Evolutionary conservation across 2,329 filamentous ascomycete species (phyloP), one percentile per base, ranked within the genome.

Genomic region (Cordyceps fumosorosea): DNA sequence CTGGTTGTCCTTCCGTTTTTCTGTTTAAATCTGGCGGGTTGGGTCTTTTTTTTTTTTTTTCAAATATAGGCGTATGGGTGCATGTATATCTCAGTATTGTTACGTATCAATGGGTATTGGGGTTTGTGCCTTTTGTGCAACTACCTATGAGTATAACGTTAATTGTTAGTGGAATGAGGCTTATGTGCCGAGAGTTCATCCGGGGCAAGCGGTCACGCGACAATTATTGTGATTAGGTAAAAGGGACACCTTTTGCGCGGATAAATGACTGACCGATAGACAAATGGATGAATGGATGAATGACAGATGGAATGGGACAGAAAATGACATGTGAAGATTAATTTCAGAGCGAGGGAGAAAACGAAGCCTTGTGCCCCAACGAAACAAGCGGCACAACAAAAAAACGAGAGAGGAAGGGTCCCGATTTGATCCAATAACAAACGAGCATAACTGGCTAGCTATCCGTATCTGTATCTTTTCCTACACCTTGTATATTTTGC

Each of bases 321-420:
- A 45, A 54, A 26, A 53, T 60, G 18, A 37, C 50, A 60, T 60
- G 50, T 60, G 57, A 60, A 60, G 50, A 26, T 47, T 54, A 53
- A 60, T 60, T 48, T 47, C n/a, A 26, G 7, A 51, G 14, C n/a
- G 29, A 14, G n/a, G n/a, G 32, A 18, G 5, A 52, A 34, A 32
- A 52, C 24, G 12, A 29, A 22, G 11, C 12, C 18, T 8, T 32
- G 18, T 37, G 22, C 47, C 56, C 56, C 56, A 59, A 59, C 56
- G 51, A 57, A 42, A 42, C 48, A 26, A 20, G 5, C 37, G 47
- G 29, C 34, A 52, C 47, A 52, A 52, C 18, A 51, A 52, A 52
- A 50, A 40, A 48, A 18, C 18, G 1, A 44, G 40, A 45, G 37
- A 44, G 37, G 50, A 18, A 18, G 20, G 51, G 18, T 37, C 56